Base-by-base conservation (phyloP, 1,284 basidiomycete genomes). In the Mycosarcoma mackinlayi region DNA sequence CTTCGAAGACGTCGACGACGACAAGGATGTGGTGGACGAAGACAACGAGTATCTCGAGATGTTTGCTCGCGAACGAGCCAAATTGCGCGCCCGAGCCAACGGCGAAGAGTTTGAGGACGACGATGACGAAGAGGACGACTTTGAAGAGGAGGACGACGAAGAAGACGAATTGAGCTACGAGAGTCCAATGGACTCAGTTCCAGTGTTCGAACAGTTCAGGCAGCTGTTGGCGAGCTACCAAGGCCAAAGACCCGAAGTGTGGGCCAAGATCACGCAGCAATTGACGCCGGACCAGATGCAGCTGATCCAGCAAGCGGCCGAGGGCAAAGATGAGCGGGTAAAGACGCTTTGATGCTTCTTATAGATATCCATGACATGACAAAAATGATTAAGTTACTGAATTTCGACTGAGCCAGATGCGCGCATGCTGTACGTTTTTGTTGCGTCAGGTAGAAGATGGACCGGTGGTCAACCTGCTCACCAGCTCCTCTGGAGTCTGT, bases 1-100 rank as follows among this genome's bases (percentile, higher is more conserved):
- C 3, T 66, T 37, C 28, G 64, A 65, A 19, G 76, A 80, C 25
- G 73, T 70, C 6, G 79, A 79, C 34, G 77, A 77, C 46, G 78
- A 79, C 49, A 62, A 54, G 18, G 80, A 82, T 38, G 75, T 81
- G 7, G 61, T 76, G 24, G 80, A 82, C 54, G 78, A 81, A 52
- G 80, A 82, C 30, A 82, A 80, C 66, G 76, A 80, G 53, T 81
- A 81, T 44, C 62, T 81, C 41, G 79, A 82, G 68, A 63, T 82
- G 46, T 75, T 82, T 25, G 76, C 77, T 3, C 64, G 72, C 25
- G 80, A 81, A 24, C 65, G 73, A 0, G 76, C 69, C 9, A 71
- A 75, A 30, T 53, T 81, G 8, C 78, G 79, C 6, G 64, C 76
- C 1, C 52, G 63, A 6, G 68, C 67, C 16, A 66, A 59, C 18